Conservation (phyloP, 345 rosid genomes). For the Eucalyptus erythrocorys region DNA sequence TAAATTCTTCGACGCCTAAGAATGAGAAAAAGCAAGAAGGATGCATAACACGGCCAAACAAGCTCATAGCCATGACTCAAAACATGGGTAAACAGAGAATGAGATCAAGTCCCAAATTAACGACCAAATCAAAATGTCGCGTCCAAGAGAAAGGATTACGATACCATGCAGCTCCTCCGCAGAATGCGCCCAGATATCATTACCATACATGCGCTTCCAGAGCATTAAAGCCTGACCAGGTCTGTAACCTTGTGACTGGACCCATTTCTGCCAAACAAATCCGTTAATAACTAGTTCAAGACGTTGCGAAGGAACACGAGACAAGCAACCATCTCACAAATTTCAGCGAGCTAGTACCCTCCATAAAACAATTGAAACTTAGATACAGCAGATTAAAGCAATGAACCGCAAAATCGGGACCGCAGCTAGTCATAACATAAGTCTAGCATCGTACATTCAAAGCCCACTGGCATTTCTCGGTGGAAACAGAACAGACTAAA, state of each 20-base stretch:
- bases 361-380: not conserved
- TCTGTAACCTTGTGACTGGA: conserved; percentile 68
- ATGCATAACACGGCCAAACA: not conserved
- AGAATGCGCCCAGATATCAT: conserved; percentile 54
- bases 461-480: not conserved
- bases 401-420: not conserved
- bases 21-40: not conserved
- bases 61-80: not conserved
- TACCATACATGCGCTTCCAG: conserved; percentile 86
- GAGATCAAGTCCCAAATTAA: not conserved
- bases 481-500: not conserved
- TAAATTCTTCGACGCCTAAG: not conserved
- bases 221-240: conserved; percentile 94
- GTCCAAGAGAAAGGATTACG: not conserved
- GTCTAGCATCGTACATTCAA: not conserved
- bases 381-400: not conserved
- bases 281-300: not conserved
- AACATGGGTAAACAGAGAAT: not conserved
- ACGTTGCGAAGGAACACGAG: not conserved
- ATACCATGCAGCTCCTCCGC: conserved; percentile 64
- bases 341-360: not conserved
- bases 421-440: not conserved
- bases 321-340: not conserved
- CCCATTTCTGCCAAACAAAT: conserved; percentile 57
- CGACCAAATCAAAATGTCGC: not conserved